Evolutionary conservation across 108 stramenopile species (phyloP).

Genomic region (Cyclotella cryptica): DNA sequence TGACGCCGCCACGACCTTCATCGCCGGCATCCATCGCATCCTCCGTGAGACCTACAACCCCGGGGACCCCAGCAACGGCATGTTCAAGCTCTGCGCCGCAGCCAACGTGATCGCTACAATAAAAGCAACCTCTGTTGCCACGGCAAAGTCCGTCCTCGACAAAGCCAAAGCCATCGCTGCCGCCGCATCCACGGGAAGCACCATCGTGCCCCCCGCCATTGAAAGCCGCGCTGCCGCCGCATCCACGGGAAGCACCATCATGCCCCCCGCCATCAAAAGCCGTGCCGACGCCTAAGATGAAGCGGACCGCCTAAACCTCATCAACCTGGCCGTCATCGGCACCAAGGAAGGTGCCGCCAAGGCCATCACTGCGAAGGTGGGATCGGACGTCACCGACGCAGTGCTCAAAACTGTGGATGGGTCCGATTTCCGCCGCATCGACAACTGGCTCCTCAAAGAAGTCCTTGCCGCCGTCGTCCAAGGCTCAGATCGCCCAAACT

Average conservation of each 20-base stretch:
- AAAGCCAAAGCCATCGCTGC: too few species aligned
- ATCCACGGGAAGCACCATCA: background rate
- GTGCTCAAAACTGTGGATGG: constrained; percentile 10
- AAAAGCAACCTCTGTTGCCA: too few species aligned
- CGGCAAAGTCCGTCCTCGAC: too few species aligned
- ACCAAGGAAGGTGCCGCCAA: constrained; percentile 5
- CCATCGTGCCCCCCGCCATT: too few species aligned
- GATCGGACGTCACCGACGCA: background rate
- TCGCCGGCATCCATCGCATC: background rate
- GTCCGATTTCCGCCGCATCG: background rate
- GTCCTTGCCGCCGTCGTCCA: background rate
- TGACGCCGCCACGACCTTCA: background rate
- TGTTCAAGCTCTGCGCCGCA: background rate
- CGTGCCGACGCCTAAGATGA: background rate
- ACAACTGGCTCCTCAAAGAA: constrained; percentile 1
- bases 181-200: too few species aligned
- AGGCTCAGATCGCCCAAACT: background rate
- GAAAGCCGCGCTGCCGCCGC: too few species aligned
- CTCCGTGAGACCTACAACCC: constrained; percentile 6
- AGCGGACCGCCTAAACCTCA: constrained; percentile 5
- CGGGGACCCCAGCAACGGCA: constrained; percentile 8
- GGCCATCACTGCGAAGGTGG: background rate
- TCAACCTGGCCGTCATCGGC: constrained; percentile 9
- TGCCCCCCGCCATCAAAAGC: background rate
- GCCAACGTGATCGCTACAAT: background rate